Percentiles rank a stretch among this genome's conserved stretches.
phyloP scores from a whole-genome alignment of 2,329 filamentous ascomycete species.

The Neurospora sp. region DNA sequence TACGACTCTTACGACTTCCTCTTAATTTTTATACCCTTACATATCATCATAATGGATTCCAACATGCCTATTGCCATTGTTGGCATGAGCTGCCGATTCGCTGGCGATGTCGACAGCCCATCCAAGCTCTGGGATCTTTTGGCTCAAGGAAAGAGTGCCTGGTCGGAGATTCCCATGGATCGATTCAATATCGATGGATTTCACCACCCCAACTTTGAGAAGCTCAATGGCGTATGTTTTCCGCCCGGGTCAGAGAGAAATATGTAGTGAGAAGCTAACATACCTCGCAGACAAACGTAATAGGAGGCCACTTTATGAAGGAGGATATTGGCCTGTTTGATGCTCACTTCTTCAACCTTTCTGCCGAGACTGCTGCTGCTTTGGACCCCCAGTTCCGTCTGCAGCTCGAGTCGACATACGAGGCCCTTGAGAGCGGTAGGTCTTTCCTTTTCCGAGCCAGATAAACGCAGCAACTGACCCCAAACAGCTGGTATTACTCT shows the following conservation, averaged over 20 bases:
- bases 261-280: not conserved
- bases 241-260: no score
- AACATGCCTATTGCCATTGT: slow-evolving; percentile 28
- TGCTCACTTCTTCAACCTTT: slow-evolving; percentile 24
- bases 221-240: slow-evolving; percentile 17
- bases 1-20: not conserved
- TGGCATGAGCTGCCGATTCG: slow-evolving; percentile 29
- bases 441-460: slow-evolving; percentile 7
- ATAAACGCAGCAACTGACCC: not conserved
- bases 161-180: slow-evolving; percentile 20
- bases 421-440: slow-evolving; percentile 23
- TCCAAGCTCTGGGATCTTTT: slow-evolving; percentile 24
- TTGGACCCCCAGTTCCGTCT: slow-evolving; percentile 21
- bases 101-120: slow-evolving; percentile 23
- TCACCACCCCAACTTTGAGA: slow-evolving; percentile 14
- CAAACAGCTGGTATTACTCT: slow-evolving; percentile 18
- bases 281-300: slow-evolving; percentile 20
- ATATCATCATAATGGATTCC: slow-evolving; percentile 7
- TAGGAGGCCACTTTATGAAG: slow-evolving; percentile 24
- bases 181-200: slow-evolving; percentile 26
- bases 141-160: slow-evolving; percentile 13
- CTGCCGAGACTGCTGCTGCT: slow-evolving; percentile 18
- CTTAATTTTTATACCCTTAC: not conserved
- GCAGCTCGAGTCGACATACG: slow-evolving; percentile 23
- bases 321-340: slow-evolving; percentile 18